Base-by-base conservation (phyloP, 2,329 filamentous ascomycete genomes). In the Clarireedia hainanense region DNA sequence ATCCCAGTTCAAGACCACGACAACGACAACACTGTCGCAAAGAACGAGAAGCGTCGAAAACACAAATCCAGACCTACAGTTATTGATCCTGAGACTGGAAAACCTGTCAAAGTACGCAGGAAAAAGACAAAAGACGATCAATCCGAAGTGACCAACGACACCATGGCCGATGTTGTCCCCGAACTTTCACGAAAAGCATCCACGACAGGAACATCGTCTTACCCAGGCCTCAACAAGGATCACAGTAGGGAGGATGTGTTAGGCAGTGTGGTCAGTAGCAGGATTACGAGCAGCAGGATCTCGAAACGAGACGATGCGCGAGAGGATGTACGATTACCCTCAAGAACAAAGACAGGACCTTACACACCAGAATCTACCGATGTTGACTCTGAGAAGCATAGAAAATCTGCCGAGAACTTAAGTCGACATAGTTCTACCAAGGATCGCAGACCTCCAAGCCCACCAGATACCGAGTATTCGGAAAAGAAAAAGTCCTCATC, bases 201-300 rank as follows among this genome's bases (percentile, higher is more conserved):
- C 52, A 62, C 67, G 10, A 63, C 65, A 45, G 67, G 66, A 26
- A 57, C 65, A 17, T 62, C 61, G 4, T 69, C 67, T 14, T 95
- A 96, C 68, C 89, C 91, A 1, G 79, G 80, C 10, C 90, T 95
- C 71, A 94, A 88, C 73, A 96, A 95, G 73, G 88, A 88, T 12
- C 89, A 95, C 71, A 95, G 90, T 76, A 94, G 91, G 71, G 92
- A 96, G 73, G 82, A 84, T 46, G 81, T 96, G 53, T 34, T 34
- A 34, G 30, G 30, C 30, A 34, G 30, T 34, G 30, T 12, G 4
- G 30, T 34, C 30, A 34, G 12, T 34, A 34, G 30, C 30, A 34
- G 30, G 10, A 9, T 34, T 12, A 34, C 30, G 30, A 34, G 30
- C 12, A 34, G 30, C 30, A 34, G 30, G 30, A 34, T 34, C 30